Percentiles rank a stretch among this genome's conserved stretches.
Conservation (phyloP, 2,329 filamentous ascomycete genomes). For the Colletotrichum musicola region DNA sequence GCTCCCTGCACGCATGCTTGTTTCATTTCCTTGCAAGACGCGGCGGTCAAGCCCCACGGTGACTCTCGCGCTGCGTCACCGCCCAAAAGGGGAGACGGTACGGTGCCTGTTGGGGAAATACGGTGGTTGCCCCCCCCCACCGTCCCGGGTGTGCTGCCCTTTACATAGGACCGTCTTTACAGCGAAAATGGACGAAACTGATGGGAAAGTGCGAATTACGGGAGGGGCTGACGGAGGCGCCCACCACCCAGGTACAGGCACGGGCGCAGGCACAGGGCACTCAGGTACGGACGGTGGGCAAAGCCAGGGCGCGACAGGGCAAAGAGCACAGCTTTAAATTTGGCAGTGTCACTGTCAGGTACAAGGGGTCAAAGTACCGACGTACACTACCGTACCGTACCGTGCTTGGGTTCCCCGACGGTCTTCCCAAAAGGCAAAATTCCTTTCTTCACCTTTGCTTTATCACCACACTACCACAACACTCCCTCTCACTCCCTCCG, state of each 20-base stretch:
- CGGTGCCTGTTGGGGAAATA: constrained; percentile 2
- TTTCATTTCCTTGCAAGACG: constrained; percentile 40
- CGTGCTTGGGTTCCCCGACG: neutral
- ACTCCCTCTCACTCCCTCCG: neutral
- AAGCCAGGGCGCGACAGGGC: constrained; percentile 17
- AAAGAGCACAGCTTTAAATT: constrained; percentile 20
- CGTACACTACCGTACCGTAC: constrained; percentile 5
- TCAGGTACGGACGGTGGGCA: neutral
- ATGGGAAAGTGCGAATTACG: constrained; percentile 18
- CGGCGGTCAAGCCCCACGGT: constrained; percentile 39
- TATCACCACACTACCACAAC: constrained; percentile 7
- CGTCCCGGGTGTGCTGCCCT: neutral
- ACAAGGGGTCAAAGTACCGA: constrained; percentile 35
- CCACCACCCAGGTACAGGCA: constrained; percentile 4
- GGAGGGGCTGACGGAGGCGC: constrained; percentile 21
- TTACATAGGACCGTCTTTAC: neutral
- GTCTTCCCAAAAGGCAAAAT: constrained; percentile 20
- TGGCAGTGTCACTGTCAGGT: constrained; percentile 29
- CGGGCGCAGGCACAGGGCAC: neutral
- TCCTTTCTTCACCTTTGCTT: constrained; percentile 37
- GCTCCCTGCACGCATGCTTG: constrained; percentile 28
- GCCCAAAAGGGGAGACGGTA: constrained; percentile 10
- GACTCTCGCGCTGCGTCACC: constrained; percentile 40
- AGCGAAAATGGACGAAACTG: neutral
- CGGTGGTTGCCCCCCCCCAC: constrained; percentile 9